These are phyloP conservation scores for Gymnopus androsaceus DNA, from an alignment of 1,284 basidiomycete species.

Conservation along the genomic window DNA sequence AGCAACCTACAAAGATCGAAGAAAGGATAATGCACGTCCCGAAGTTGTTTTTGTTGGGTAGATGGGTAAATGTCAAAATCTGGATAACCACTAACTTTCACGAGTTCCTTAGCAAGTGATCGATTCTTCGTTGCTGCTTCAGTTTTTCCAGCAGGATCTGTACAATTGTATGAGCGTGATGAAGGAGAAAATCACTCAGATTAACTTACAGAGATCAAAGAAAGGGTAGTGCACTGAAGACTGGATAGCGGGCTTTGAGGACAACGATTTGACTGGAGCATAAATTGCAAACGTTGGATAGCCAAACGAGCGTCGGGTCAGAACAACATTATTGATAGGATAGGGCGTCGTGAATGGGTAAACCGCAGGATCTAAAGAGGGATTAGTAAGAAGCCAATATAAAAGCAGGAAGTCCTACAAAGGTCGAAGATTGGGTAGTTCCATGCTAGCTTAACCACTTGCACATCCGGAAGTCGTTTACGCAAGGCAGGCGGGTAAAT, in stretches of 20 bases:
- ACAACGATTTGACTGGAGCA: neutral
- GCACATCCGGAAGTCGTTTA: too few relatives aligned
- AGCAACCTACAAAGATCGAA: neutral
- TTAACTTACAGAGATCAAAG: conserved; percentile 33
- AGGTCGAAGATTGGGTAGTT: too few relatives aligned
- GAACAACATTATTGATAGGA: too few relatives aligned
- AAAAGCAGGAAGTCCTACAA: too few relatives aligned
- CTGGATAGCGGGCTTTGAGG: neutral
- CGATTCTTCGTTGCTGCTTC: neutral
- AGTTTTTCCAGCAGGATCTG: neutral
- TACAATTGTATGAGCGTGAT: neutral
- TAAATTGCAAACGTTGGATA: neutral
- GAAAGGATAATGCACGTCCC: conserved; percentile 31
- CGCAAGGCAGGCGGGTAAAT: conserved; percentile 12
- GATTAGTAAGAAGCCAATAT: too few relatives aligned
- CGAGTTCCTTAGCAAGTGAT: neutral
- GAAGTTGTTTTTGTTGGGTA: too few relatives aligned
- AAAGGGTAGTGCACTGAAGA: conserved; percentile 27
- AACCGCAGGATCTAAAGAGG: conserved; percentile 6
- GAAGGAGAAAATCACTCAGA: neutral
- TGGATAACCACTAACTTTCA: too few relatives aligned
- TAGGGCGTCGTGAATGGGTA: neutral
- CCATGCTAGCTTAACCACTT: too few relatives aligned
- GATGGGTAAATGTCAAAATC: too few relatives aligned
- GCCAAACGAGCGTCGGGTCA: too few relatives aligned